These are phyloP conservation scores for Bipolaris oryzae DNA, from an alignment of 2,329 filamentous ascomycete species.

Conservation along the genomic window DNA sequence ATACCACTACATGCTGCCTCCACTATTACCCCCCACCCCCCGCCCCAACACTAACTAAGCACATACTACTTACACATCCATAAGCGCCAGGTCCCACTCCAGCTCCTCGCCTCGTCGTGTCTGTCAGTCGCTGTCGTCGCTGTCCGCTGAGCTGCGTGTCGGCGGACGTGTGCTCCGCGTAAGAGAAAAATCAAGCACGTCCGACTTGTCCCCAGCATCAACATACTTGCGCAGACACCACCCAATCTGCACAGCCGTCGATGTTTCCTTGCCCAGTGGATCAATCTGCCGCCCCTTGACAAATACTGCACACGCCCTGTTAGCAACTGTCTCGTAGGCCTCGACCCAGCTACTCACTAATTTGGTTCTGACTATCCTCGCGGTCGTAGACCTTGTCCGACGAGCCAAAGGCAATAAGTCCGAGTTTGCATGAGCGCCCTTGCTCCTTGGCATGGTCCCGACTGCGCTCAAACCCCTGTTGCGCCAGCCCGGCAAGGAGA, in stretches of 20 bases:
- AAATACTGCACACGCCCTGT: constrained; percentile 38
- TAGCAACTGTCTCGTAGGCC: neutral
- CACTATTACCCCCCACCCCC: no score
- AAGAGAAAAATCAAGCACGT: constrained; percentile 55
- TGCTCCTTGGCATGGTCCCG: constrained; percentile 35
- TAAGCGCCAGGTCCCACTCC: constrained; percentile 4
- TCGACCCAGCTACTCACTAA: constrained; percentile 30
- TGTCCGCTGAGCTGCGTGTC: constrained; percentile 39
- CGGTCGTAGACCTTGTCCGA: constrained; percentile 56
- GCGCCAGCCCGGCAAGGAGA: constrained; percentile 50
- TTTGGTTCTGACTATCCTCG: constrained; percentile 54
- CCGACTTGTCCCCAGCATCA: constrained; percentile 51
- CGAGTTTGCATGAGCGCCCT: constrained; percentile 46
- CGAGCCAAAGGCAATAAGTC: constrained; percentile 55
- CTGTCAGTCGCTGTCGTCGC: constrained; percentile 43
- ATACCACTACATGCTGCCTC: neutral
- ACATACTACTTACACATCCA: constrained; percentile 4
- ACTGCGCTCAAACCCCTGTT: constrained; percentile 46
- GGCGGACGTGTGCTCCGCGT: constrained; percentile 46
- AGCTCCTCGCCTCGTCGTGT: neutral
- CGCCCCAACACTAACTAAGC: neutral
- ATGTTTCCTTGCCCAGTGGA: constrained; percentile 49
- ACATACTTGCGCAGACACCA: constrained; percentile 55
- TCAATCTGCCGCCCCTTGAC: constrained; percentile 52
- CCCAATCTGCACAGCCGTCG: constrained; percentile 52